A percentile compares a stretch with the other conserved stretches of the same genome.
These are phyloP conservation scores for Coniochaeta sp. DNA, from an alignment of 2,329 filamentous ascomycete species.

Conservation along the genomic window DNA sequence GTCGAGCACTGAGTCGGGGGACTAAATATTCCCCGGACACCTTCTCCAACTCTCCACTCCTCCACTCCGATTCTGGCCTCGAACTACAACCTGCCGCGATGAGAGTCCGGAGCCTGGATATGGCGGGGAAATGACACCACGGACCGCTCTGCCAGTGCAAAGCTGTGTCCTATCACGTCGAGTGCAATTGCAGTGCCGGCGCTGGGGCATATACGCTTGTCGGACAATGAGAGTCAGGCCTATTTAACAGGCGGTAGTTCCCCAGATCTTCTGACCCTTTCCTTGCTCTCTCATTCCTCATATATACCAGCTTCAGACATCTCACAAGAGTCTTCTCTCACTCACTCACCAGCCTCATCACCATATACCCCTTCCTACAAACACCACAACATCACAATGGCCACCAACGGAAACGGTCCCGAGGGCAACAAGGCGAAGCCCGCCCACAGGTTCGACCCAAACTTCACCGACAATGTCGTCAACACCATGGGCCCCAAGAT, in stretches of 20 bases:
- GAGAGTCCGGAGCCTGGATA: conserved; percentile 13
- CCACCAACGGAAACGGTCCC: conserved; percentile 20
- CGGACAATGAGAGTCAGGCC: not conserved
- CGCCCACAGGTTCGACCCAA: conserved; percentile 58
- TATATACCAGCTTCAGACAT: conserved; percentile 5
- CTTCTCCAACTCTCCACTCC: conserved; percentile 15
- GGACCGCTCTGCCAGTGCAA: conserved; percentile 3
- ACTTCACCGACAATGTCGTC: conserved; percentile 69
- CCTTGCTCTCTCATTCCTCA: not conserved
- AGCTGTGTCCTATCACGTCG: conserved; percentile 13
- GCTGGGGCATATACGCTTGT: not conserved
- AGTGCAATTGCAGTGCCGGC: conserved; percentile 7
- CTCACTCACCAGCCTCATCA: not conserved
- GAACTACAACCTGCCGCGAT: conserved; percentile 16
- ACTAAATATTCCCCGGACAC: conserved; percentile 20
- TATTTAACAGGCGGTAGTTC: not conserved
- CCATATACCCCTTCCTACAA: not conserved
- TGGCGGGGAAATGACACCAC: conserved; percentile 20
- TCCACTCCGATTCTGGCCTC: conserved; percentile 11
- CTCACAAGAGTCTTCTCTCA: not conserved
- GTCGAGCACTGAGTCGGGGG: too few species aligned
- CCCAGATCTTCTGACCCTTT: not conserved
- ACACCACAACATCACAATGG: conserved; percentile 8
- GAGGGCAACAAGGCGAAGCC: conserved; percentile 17
- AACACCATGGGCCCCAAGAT: conserved; percentile 68